phyloP scores from a whole-genome alignment of 495 filamentous ascomycete genomes.

The Aspergillus panamensis region DNA sequence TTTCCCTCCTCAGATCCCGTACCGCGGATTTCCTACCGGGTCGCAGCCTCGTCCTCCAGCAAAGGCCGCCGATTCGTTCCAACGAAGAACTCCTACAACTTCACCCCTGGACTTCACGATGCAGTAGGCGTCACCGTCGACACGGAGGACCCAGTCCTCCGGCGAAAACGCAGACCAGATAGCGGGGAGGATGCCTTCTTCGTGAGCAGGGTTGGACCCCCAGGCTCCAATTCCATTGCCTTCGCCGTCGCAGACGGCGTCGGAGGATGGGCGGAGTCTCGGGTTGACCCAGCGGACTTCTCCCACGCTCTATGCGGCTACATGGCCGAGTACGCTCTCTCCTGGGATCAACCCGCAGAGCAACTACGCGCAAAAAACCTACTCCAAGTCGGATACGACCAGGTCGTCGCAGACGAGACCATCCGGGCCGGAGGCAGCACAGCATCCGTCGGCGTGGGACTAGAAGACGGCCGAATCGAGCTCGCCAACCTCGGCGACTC shows the following conservation, averaged over 20 bases:
- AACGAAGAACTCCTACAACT: conserved; percentile 66
- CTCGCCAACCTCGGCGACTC: conserved; percentile 97
- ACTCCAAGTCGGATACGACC: conserved; percentile 79
- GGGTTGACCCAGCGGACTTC: conserved; percentile 91
- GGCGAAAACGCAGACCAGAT: conserved; percentile 53
- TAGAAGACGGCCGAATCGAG: conserved; percentile 66
- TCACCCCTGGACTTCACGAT: conserved; percentile 60
- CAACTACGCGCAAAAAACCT: conserved; percentile 62
- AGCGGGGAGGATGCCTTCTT: conserved; percentile 97
- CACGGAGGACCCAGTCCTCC: conserved; percentile 29
- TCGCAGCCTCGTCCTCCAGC: conserved; percentile 61
- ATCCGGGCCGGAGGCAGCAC: conserved; percentile 86
- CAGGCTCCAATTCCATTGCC: conserved; percentile 52
- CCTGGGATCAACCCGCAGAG: conserved; percentile 36
- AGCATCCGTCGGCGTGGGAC: conserved; percentile 74
- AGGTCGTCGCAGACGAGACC: conserved; percentile 64
- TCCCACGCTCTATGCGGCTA: conserved; percentile 90
- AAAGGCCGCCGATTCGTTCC: conserved; percentile 76
- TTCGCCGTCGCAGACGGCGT: conserved; percentile 93
- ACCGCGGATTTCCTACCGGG: conserved; percentile 43
- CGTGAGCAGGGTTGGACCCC: conserved; percentile 64
- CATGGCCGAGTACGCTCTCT: conserved; percentile 72
- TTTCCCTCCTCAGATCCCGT: not conserved
- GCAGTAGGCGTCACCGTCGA: conserved; percentile 50
- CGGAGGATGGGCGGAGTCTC: conserved; percentile 87